A percentile compares a stretch with the other conserved stretches of the same genome.
These are phyloP conservation scores for Lathyrus aphaca DNA, from an alignment of 306 rosid species.

Conservation along the genomic window DNA sequence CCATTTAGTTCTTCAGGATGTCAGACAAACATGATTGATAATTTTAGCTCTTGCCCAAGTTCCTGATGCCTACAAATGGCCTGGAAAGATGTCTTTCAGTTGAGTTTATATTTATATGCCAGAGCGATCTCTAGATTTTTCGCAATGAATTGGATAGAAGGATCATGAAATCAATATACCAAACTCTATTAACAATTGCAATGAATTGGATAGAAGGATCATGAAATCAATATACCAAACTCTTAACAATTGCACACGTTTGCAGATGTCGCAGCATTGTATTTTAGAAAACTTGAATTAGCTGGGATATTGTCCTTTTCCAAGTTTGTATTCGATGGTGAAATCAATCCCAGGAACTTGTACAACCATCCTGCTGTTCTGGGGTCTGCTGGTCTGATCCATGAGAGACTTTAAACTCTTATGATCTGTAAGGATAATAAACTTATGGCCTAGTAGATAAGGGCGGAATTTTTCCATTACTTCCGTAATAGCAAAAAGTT, in stretches of 20 bases:
- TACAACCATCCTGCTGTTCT: no score
- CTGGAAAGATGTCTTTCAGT: conserved; percentile 10
- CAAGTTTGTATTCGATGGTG: no score
- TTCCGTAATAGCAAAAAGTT: no score
- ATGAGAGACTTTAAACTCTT: no score
- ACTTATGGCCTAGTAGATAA: no score
- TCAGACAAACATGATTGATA: conserved; percentile 34
- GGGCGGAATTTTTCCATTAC: no score
- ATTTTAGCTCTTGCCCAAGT: not conserved
- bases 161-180: not conserved
- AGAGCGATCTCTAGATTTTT: not conserved
- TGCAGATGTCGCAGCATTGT: not conserved
- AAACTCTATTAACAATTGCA: not conserved
- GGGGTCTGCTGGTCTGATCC: no score
- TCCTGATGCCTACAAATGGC: conserved; percentile 11
- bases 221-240: not conserved
- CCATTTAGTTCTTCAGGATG: conserved; percentile 66
- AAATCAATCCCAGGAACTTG: no score
- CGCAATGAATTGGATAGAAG: not conserved
- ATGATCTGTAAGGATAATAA: no score
- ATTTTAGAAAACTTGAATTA: conserved; percentile 16
- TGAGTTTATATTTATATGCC: conserved; percentile 2
- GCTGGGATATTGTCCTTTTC: no score
- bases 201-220: conserved; percentile 13
- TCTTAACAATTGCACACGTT: not conserved